Percentiles rank a stretch among this genome's conserved stretches.
Conservation (phyloP, 345 rosid genomes). For the Linum usitatissimum region DNA sequence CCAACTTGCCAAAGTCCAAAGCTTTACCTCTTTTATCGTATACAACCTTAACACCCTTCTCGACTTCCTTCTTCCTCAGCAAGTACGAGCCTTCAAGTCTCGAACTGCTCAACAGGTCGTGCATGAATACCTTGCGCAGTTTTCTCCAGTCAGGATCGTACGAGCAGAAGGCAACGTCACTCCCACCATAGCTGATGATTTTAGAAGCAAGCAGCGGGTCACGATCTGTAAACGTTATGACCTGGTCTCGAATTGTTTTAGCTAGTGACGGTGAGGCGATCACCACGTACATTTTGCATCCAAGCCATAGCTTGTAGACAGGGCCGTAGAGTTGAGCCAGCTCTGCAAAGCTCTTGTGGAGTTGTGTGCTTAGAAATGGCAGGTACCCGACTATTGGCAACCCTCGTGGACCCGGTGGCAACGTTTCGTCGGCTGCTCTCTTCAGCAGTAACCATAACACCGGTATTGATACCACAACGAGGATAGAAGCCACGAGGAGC, state of each 20-base stretch:
- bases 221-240: constrained; percentile 18
- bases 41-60: constrained; percentile 17
- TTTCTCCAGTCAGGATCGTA: constrained; percentile 36
- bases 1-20: background rate
- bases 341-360: constrained; percentile 18
- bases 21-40: background rate
- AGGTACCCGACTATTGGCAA: constrained; percentile 8
- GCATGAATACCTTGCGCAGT: constrained; percentile 29
- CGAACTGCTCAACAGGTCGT: constrained; percentile 21
- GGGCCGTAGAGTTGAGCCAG: constrained; percentile 21
- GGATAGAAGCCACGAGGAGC: no score
- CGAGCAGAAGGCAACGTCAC: constrained; percentile 24
- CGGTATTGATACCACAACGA: background rate
- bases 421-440: background rate
- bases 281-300: constrained; percentile 19
- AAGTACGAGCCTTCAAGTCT: constrained; percentile 25
- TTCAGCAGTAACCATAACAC: background rate
- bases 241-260: constrained; percentile 20
- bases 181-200: constrained; percentile 23
- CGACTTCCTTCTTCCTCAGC: constrained; percentile 26
- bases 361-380: constrained; percentile 21
- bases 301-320: constrained; percentile 22
- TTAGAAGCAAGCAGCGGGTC: constrained; percentile 12
- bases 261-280: constrained; percentile 21
- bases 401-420: constrained; percentile 14